A percentile compares a stretch with the other conserved stretches of the same genome.
phyloP scores from a whole-genome alignment of 768 basidiomycete genomes.

The Chalciporus pseudorubinellus region DNA sequence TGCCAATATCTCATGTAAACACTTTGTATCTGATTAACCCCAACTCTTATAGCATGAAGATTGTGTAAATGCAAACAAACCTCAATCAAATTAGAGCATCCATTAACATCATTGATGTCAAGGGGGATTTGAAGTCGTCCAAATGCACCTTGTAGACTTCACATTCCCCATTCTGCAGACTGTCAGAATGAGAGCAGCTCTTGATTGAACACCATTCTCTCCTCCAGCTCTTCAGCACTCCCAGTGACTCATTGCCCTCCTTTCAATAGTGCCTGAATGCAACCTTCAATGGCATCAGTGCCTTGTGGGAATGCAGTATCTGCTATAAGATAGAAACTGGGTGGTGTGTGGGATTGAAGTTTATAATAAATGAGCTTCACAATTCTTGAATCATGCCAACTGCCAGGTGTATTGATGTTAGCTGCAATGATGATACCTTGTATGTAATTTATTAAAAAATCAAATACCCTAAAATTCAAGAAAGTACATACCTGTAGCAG shows the following conservation, averaged over 20 bases:
- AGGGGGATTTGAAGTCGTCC: constrained; percentile 43
- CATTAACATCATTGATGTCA: constrained; percentile 27
- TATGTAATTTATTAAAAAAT: no score
- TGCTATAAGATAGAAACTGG: constrained; percentile 44
- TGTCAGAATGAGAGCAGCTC: constrained; percentile 47
- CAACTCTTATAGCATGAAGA: constrained; percentile 34
- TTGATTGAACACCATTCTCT: constrained; percentile 30
- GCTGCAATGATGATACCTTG: no score
- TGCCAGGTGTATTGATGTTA: no score
- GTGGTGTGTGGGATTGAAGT: no score
- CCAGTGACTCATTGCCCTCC: constrained; percentile 19
- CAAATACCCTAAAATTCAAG: no score
- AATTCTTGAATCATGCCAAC: no score
- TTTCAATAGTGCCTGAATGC: constrained; percentile 41
- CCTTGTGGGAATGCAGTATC: no score
- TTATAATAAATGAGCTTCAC: no score
- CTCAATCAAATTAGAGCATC: constrained; percentile 35
- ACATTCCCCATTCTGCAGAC: constrained; percentile 54
- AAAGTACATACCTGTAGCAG: no score
- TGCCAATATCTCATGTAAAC: constrained; percentile 43
- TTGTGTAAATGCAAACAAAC: constrained; percentile 35
- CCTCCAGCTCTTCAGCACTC: constrained; percentile 16
- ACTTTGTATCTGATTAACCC: constrained; percentile 41
- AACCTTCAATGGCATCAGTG: constrained; percentile 31
- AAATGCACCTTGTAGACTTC: constrained; percentile 44